Evolutionary conservation across 2,329 filamentous ascomycete genomes (phyloP).

Genomic region (Knufia petricola): DNA sequence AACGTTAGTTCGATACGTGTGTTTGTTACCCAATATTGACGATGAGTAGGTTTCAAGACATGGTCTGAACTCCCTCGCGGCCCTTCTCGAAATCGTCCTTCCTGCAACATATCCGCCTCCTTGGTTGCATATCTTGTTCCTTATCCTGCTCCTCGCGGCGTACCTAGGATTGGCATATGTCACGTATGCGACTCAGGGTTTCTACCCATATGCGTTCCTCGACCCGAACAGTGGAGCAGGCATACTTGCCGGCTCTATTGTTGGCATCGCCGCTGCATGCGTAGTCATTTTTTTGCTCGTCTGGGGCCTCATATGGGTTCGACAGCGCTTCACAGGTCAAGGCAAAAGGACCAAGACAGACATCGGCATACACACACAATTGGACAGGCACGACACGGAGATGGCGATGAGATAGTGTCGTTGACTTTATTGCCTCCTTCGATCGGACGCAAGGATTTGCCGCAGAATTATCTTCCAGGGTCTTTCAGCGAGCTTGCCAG

Average conservation of each 20-base stretch:
- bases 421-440: background rate
- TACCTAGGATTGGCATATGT: slow-evolving; percentile 69
- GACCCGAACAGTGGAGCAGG: slow-evolving; percentile 47
- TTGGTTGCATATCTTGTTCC: slow-evolving; percentile 56
- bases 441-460: background rate
- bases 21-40: slow-evolving; percentile 8
- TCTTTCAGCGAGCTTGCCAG: background rate
- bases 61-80: slow-evolving; percentile 62
- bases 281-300: slow-evolving; percentile 45
- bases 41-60: slow-evolving; percentile 55
- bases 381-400: background rate
- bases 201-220: slow-evolving; percentile 73
- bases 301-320: slow-evolving; percentile 44
- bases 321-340: slow-evolving; percentile 33
- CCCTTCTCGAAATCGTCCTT: slow-evolving; percentile 64
- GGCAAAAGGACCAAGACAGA: slow-evolving; percentile 16
- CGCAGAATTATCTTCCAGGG: too few species aligned
- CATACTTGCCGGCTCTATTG: slow-evolving; percentile 54
- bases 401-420: slow-evolving; percentile 2
- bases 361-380: background rate
- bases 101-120: slow-evolving; percentile 55
- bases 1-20: slow-evolving; percentile 29
- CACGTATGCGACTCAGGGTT: slow-evolving; percentile 57
- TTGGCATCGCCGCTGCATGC: slow-evolving; percentile 50
- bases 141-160: slow-evolving; percentile 59